A percentile compares a stretch with the other conserved stretches of the same genome.
Evolutionary conservation across 768 basidiomycete species (phyloP).

Genomic region (Lentinula guzmanii): DNA sequence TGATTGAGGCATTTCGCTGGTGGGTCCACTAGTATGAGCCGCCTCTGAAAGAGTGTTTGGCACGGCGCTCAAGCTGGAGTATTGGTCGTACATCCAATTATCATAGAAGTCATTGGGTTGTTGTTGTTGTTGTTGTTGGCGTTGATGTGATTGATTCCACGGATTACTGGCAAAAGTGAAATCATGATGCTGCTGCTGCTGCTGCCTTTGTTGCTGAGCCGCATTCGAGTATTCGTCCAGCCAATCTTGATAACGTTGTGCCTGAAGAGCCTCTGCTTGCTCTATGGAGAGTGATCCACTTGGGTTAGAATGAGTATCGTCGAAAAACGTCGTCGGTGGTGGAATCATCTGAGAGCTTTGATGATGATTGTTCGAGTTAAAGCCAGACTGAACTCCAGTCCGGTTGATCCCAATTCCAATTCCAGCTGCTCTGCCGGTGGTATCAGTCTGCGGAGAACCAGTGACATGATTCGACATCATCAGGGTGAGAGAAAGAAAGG

Average conservation of each 20-base stretch:
- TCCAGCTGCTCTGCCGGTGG: not conserved
- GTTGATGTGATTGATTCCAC: not conserved
- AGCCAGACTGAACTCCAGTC: not conserved
- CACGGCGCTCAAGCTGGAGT: not conserved
- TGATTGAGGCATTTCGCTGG: not conserved
- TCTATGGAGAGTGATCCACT: not conserved
- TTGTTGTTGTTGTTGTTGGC: not conserved
- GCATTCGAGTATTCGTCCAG: not conserved
- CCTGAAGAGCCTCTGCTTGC: not conserved
- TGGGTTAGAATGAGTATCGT: not conserved
- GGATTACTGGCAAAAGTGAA: constrained; percentile 3
- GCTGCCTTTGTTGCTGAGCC: not conserved
- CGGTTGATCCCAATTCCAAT: not conserved
- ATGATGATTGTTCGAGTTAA: constrained; percentile 2
- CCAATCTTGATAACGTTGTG: not conserved
- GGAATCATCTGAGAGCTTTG: not conserved
- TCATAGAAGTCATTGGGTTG: not conserved
- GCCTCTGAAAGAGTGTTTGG: not conserved
- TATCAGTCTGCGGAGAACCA: constrained; percentile 4
- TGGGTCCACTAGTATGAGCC: not conserved
- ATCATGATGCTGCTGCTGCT: not conserved
- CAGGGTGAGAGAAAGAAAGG: not conserved
- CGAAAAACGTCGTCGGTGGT: not conserved
- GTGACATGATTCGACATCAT: not conserved
- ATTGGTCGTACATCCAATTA: not conserved